Evolutionary conservation across 2,329 filamentous ascomycete genomes (phyloP).

Genomic region (Trichoderma koningiopsis): DNA sequence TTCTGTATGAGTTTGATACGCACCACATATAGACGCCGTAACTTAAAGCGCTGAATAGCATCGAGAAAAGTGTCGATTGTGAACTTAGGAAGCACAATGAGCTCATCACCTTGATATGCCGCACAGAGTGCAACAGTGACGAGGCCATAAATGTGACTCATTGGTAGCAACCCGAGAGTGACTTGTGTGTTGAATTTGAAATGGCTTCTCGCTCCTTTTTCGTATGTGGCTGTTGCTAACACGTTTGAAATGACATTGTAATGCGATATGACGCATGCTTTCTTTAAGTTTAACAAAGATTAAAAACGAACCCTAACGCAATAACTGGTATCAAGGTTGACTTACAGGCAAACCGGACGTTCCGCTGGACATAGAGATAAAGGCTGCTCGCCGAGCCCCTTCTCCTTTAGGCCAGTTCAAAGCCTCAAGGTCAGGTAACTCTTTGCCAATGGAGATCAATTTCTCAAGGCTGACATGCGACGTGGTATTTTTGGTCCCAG

Average conservation of each 20-base stretch:
- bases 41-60: constrained; percentile 68
- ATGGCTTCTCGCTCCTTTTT: constrained; percentile 42
- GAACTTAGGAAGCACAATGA: constrained; percentile 74
- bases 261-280: constrained; percentile 84
- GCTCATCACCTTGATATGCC: constrained; percentile 71
- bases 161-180: constrained; percentile 68
- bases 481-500: not conserved
- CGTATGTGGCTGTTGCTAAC: constrained; percentile 59
- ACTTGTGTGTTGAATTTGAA: constrained; percentile 46
- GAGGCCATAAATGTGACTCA: constrained; percentile 81
- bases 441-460: constrained; percentile 61
- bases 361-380: constrained; percentile 78
- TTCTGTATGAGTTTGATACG: too few relatives aligned
- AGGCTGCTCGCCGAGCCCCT: constrained; percentile 68
- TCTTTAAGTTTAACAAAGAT: constrained; percentile 52
- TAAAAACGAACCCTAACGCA: constrained; percentile 2
- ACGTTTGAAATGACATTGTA: constrained; percentile 76
- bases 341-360: constrained; percentile 75
- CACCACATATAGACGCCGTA: constrained; percentile 38
- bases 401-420: constrained; percentile 65
- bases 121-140: constrained; percentile 68
- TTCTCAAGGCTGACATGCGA: constrained; percentile 48
- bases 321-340: not conserved
- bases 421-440: constrained; percentile 55
- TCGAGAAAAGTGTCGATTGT: constrained; percentile 65